Evolutionary conservation across 306 rosid genomes (phyloP).

Genomic region (Echinosophora koreensis): DNA sequence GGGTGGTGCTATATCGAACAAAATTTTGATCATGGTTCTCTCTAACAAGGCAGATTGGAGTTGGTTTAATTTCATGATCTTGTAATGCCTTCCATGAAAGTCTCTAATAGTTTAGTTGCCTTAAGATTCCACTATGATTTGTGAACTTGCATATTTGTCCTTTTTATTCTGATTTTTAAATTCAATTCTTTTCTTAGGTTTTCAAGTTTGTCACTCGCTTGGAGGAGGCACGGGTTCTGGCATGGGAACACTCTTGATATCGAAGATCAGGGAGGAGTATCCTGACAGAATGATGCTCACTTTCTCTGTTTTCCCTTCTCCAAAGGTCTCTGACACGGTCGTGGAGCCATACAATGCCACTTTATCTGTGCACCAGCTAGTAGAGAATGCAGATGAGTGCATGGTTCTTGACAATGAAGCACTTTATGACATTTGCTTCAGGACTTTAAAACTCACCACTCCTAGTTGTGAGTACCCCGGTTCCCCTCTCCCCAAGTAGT

Average conservation of each 20-base stretch:
- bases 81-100: neutral
- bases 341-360: slow-evolving; percentile 60
- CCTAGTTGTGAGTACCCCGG: slow-evolving; percentile 51
- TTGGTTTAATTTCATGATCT: neutral
- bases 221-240: slow-evolving; percentile 61
- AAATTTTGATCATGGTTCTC: neutral
- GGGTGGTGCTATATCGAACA: neutral
- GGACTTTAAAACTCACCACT: slow-evolving; percentile 53
- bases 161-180: neutral
- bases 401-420: slow-evolving; percentile 87
- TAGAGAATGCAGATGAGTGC: slow-evolving; percentile 65
- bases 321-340: slow-evolving; percentile 85
- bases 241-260: slow-evolving; percentile 58
- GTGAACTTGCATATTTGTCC: neutral
- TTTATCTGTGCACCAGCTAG: slow-evolving; percentile 56
- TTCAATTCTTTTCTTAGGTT: slow-evolving; percentile 40
- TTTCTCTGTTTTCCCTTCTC: slow-evolving; percentile 62
- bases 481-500: neutral
- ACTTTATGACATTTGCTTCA: slow-evolving; percentile 56
- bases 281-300: slow-evolving; percentile 59
- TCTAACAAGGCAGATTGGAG: neutral
- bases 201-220: slow-evolving; percentile 58
- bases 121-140: neutral
- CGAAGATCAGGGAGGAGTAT: slow-evolving; percentile 57
- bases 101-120: neutral